phyloP scores from a whole-genome alignment of 1,139 yeast genomes.

The Scheffersomyces parashehatae region DNA sequence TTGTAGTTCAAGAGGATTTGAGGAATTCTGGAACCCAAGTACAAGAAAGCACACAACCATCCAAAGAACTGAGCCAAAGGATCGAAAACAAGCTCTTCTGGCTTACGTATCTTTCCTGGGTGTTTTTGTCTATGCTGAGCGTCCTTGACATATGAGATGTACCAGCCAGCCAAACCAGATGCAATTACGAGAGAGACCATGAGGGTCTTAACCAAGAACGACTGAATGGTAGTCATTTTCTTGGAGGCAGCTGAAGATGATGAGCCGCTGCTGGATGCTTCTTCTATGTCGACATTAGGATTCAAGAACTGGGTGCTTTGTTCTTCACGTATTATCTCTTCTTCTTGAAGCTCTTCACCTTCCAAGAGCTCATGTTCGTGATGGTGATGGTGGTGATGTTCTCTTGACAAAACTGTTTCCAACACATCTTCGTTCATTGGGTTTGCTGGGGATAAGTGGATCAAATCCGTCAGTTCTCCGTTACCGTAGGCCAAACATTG shows the following conservation, averaged over 20 bases:
- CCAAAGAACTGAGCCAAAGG: conserved; percentile 86
- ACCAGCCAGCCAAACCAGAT: conserved; percentile 89
- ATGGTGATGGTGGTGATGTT: conserved; percentile 16
- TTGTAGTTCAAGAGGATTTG: conserved; percentile 80
- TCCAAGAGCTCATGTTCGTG: background rate
- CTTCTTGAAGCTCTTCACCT: conserved; percentile 6
- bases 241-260: conserved; percentile 4
- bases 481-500: conserved; percentile 76
- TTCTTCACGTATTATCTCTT: conserved; percentile 13
- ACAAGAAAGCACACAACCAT: conserved; percentile 84
- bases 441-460: conserved; percentile 86
- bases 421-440: conserved; percentile 73
- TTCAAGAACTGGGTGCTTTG: conserved; percentile 12
- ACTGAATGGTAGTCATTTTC: conserved; percentile 17
- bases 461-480: conserved; percentile 66
- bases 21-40: conserved; percentile 86
- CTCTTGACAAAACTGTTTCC: conserved; percentile 54
- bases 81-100: conserved; percentile 56
- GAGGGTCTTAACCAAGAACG: conserved; percentile 51
- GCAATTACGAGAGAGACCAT: conserved; percentile 70
- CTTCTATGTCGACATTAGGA: conserved; percentile 9
- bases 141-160: conserved; percentile 54
- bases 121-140: conserved; percentile 28
- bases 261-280: conserved; percentile 2
- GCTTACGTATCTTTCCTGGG: conserved; percentile 27